Percentiles rank a stretch among this genome's conserved stretches.
Evolutionary conservation across 805 yeast genomes (phyloP).

Genomic region (Myxozyma monticola): DNA sequence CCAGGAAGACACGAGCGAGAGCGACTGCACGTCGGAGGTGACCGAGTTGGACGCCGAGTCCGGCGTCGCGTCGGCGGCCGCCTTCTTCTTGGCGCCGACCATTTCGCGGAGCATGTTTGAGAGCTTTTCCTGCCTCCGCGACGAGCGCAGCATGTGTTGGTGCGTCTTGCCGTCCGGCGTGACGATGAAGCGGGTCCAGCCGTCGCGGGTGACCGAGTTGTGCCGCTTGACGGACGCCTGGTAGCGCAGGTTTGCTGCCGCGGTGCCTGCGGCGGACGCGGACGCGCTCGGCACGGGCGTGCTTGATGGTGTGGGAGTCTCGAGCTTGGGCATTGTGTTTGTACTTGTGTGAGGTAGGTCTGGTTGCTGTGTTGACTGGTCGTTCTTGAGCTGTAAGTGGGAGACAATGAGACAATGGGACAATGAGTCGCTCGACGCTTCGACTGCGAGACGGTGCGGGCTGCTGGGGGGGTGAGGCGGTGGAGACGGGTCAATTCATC

Average conservation of each 20-base stretch:
- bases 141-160: conserved; percentile 73
- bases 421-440: too few relatives aligned
- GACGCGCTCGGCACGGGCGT: conserved; percentile 2
- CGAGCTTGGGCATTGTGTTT: too few relatives aligned
- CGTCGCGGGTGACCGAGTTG: conserved; percentile 15
- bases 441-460: too few relatives aligned
- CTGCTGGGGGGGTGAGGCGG: too few relatives aligned
- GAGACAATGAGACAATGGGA: too few relatives aligned
- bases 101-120: conserved; percentile 63
- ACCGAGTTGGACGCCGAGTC: conserved; percentile 10
- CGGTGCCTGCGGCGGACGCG: not conserved
- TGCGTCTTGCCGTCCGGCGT: conserved; percentile 61
- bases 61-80: conserved; percentile 31
- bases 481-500: too few relatives aligned
- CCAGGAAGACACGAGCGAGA: conserved; percentile 31
- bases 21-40: conserved; percentile 15
- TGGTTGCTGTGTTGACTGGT: too few relatives aligned
- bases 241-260: not conserved
- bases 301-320: not conserved
- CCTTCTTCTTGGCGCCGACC: conserved; percentile 34
- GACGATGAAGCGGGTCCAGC: conserved; percentile 25
- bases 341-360: too few relatives aligned
- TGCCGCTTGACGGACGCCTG: conserved; percentile 1
- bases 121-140: conserved; percentile 50
- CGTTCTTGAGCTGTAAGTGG: too few relatives aligned